Evolutionary conservation across 2,329 filamentous ascomycete genomes (phyloP).

Genomic region (Alternaria postmessia): DNA sequence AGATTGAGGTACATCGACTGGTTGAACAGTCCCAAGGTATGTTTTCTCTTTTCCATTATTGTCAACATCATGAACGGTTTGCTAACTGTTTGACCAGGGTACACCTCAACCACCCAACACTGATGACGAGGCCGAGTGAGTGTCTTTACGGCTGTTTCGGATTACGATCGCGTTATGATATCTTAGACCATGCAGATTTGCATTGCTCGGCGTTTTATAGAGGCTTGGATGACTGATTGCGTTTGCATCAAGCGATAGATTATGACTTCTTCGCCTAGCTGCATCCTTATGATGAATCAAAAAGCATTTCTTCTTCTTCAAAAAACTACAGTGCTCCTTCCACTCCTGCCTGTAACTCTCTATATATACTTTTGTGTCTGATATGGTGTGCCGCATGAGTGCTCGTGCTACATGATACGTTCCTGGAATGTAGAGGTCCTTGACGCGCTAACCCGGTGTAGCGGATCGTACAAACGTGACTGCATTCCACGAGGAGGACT

Average conservation of each 20-base stretch:
- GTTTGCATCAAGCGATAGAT: constrained; percentile 20
- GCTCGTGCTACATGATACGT: not conserved
- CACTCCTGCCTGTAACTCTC: not conserved
- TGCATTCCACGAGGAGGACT: not conserved
- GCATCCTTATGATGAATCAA: constrained; percentile 19
- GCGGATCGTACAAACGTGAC: not conserved
- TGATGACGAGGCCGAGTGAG: constrained; percentile 51
- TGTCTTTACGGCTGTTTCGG: constrained; percentile 16
- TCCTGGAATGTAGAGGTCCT: not conserved
- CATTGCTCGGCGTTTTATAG: constrained; percentile 34
- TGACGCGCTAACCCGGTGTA: not conserved
- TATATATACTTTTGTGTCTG: not conserved
- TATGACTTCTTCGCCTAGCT: constrained; percentile 14
- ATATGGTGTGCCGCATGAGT: not conserved
- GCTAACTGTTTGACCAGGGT: constrained; percentile 42
- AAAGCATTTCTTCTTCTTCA: constrained; percentile 17
- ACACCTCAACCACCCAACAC: constrained; percentile 52
- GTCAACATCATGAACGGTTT: not conserved
- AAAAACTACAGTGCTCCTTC: not conserved
- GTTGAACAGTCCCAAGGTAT: constrained; percentile 73
- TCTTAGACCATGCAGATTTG: constrained; percentile 26
- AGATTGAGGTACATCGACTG: constrained; percentile 82
- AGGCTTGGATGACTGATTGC: constrained; percentile 17
- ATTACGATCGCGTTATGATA: constrained; percentile 17
- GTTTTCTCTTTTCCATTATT: constrained; percentile 3